Conservation (phyloP, 192 early-diverging fungal genomes). For the Backusella parvicylindrica region DNA sequence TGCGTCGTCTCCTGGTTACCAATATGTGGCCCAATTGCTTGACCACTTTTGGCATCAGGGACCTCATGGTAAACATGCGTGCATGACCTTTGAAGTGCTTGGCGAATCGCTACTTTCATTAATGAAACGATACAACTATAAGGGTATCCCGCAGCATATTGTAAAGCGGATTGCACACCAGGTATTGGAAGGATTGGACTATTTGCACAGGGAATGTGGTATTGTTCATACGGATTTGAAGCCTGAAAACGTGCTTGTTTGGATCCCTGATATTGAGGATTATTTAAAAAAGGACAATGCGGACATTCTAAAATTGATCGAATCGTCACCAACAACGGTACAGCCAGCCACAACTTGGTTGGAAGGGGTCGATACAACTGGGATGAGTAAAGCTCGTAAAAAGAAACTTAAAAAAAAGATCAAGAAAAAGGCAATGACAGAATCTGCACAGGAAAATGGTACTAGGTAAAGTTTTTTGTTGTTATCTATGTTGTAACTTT, state of each 20-base stretch:
- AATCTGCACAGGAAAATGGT: background rate
- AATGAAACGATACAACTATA: conserved; percentile 76
- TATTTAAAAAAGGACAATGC: conserved; percentile 28
- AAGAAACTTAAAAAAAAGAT: conserved; percentile 54
- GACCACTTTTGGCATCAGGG: conserved; percentile 89
- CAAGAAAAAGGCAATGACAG: conserved; percentile 28
- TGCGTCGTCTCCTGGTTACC: conserved; percentile 46
- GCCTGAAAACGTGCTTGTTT: conserved; percentile 93
- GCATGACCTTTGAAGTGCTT: conserved; percentile 95
- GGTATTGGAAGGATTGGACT: conserved; percentile 86
- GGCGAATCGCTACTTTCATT: conserved; percentile 90
- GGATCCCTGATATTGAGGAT: conserved; percentile 76
- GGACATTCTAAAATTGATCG: conserved; percentile 18
- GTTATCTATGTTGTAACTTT: no score
- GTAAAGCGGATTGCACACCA: conserved; percentile 90
- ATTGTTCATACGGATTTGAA: conserved; percentile 98
- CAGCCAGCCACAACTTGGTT: conserved; percentile 5
- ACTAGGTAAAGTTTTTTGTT: background rate
- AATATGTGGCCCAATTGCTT: conserved; percentile 78
- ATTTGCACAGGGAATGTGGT: conserved; percentile 87
- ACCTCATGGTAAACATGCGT: conserved; percentile 83
- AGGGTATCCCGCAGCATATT: conserved; percentile 77
- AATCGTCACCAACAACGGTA: background rate
- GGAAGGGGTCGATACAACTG: background rate
- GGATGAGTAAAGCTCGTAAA: conserved; percentile 45